A percentile compares a stretch with the other conserved stretches of the same genome.
Evolutionary conservation across 768 basidiomycete species (phyloP).

Genomic region (Kwoniella sp.): DNA sequence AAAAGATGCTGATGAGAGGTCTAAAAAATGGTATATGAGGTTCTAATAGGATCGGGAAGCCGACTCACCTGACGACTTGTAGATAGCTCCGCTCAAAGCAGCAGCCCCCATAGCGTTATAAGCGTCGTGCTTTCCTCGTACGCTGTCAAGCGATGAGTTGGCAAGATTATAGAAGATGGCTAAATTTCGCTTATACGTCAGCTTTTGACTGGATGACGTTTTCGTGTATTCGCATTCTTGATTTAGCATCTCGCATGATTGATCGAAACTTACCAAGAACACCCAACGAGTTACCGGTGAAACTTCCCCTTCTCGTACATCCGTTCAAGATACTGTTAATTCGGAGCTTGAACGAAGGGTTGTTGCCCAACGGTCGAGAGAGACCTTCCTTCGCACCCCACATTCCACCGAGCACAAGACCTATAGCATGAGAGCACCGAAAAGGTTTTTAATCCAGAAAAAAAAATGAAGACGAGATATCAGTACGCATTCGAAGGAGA

Average conservation of each 20-base stretch:
- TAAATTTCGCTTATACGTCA: too few species aligned
- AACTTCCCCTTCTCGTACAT: slow-evolving; percentile 92
- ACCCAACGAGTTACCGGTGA: slow-evolving; percentile 97
- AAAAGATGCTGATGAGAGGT: too few species aligned
- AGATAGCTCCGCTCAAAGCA: slow-evolving; percentile 83
- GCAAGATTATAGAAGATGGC: slow-evolving; percentile 94
- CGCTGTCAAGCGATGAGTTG: slow-evolving; percentile 87
- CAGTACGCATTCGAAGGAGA: background rate
- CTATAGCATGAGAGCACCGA: slow-evolving; percentile 63
- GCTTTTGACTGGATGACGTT: too few species aligned
- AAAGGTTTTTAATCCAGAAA: too few species aligned
- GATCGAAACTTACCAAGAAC: slow-evolving; percentile 93
- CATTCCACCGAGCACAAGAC: slow-evolving; percentile 87
- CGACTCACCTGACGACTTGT: slow-evolving; percentile 90
- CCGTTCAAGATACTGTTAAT: slow-evolving; percentile 97
- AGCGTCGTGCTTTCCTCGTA: slow-evolving; percentile 88
- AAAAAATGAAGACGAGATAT: background rate
- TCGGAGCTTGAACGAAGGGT: slow-evolving; percentile 65
- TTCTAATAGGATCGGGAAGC: too few species aligned
- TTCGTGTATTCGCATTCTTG: too few species aligned
- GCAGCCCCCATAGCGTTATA: slow-evolving; percentile 91
- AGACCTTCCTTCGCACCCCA: slow-evolving; percentile 97
- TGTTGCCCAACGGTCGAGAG: slow-evolving; percentile 63
- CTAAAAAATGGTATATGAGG: too few species aligned
- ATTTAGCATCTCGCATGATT: too few species aligned